Evolutionary conservation across 139 green algal genomes (phyloP).

Genomic region (Closterium sp.): DNA sequence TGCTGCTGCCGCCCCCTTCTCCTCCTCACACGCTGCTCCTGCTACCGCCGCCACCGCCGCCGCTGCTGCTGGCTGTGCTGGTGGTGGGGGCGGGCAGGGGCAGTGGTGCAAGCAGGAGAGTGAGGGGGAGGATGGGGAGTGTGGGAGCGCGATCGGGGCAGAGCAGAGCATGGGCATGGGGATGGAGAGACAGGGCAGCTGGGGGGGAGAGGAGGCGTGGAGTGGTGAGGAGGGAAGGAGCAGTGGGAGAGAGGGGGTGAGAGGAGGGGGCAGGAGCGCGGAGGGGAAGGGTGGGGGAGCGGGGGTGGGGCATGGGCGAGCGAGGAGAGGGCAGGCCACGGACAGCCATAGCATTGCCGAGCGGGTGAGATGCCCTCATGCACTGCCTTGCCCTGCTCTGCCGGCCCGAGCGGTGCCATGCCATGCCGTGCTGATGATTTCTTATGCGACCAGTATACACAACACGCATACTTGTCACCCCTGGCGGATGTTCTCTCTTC

Average conservation of each 20-base stretch:
- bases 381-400: background rate
- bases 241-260: background rate
- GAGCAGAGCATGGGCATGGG: background rate
- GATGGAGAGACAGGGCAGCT: background rate
- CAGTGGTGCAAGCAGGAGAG: background rate
- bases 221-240: background rate
- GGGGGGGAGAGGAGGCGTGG: background rate
- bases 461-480: background rate
- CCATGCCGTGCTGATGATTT: background rate
- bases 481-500: background rate
- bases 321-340: slow-evolving; percentile 36
- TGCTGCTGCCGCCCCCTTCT: background rate
- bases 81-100: background rate
- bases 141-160: background rate
- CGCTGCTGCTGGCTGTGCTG: background rate
- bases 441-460: background rate
- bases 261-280: background rate
- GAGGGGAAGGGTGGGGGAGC: background rate
- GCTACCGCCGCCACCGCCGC: background rate
- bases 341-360: slow-evolving; percentile 43
- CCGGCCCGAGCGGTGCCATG: background rate
- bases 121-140: background rate
- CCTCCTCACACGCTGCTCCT: background rate
- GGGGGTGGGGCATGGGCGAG: slow-evolving; percentile 16
- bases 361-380: slow-evolving; percentile 18